Evolutionary conservation across 2,329 filamentous ascomycete species (phyloP), one percentile per base, ranked within the genome.

Genomic region (Dendrostoma leiphaemia): DNA sequence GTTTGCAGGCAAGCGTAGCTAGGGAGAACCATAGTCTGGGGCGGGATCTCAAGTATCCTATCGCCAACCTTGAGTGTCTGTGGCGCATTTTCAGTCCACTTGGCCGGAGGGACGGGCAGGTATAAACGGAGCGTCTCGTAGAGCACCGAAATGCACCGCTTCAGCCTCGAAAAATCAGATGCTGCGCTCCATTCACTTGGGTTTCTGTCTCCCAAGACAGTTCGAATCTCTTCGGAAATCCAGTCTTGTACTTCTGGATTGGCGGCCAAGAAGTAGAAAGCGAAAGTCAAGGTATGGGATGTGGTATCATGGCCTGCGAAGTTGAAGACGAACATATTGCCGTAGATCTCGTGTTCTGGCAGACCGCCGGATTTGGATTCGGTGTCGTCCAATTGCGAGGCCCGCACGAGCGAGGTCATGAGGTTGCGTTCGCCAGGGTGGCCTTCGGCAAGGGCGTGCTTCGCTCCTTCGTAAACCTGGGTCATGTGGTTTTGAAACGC

Each of bases 281-380:
- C 65, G 47, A 72, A 79, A 1, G 70, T 69, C 7, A 80, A 60
- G 0, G 73, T 73, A 29, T 76, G 72, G 0, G 77, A 74, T 0
- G 76, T 78, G 0, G 78, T 80, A 56, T 81, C 78, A 53, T 80
- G 76, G 0, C 78, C 78, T 0, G 78, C 78, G 44, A 80, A 68
- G 48, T 75, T 78, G 58, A 79, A 71, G 2, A 74, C 65, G 52
- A 77, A 78, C 40, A 78, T 64, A 47, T 80, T 46, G 43, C 43
- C 43, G 37, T 74, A 74, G 6, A 81, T 73, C 54, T 81, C 77
- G 0, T 58, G 56, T 43, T 73, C 70, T 1, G 63, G 64, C 10
- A 65, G 45, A 2, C 23, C 40, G 21, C 24, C 37, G 2, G 17
- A 12, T 2, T 34, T 40, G 9, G 35, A 10, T 3, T 56, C 35